Conservation (phyloP, 2,329 filamentous ascomycete species). For the Colletotrichum sp. region DNA sequence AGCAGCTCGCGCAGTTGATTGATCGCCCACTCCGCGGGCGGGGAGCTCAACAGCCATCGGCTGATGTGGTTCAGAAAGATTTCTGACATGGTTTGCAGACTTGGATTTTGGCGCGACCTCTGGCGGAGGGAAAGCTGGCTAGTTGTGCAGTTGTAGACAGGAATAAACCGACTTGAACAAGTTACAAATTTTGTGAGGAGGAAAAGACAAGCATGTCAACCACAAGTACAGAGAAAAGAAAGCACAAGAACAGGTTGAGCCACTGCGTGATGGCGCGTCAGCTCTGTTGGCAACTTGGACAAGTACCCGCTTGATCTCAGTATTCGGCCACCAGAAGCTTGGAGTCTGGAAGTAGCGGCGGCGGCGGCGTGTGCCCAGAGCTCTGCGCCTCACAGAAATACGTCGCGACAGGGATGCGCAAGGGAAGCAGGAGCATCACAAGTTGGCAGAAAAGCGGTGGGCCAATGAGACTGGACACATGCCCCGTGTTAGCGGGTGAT, state of each 20-base stretch:
- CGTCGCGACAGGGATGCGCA: conserved; percentile 15
- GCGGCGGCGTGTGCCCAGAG: conserved; percentile 21
- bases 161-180: neutral
- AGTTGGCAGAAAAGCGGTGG: neutral
- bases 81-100: conserved; percentile 53
- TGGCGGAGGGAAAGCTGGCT: neutral
- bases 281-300: conserved; percentile 15
- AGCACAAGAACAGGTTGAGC: neutral
- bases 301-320: conserved; percentile 14
- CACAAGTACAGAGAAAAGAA: neutral
- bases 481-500: neutral
- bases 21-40: conserved; percentile 90
- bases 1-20: conserved; percentile 81
- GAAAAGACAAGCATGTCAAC: neutral
- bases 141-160: neutral
- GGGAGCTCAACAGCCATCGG: conserved; percentile 83
- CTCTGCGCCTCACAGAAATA: conserved; percentile 21
- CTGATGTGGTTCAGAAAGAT: conserved; percentile 53
- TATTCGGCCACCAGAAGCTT: conserved; percentile 8
- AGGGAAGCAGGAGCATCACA: neutral
- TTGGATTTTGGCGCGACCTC: neutral
- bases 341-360: conserved; percentile 11
- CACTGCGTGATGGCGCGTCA: conserved; percentile 11
- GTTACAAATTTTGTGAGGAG: neutral
- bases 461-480: neutral